phyloP scores from a whole-genome alignment of 495 filamentous ascomycete genomes.

The Cetradonia linearis region DNA sequence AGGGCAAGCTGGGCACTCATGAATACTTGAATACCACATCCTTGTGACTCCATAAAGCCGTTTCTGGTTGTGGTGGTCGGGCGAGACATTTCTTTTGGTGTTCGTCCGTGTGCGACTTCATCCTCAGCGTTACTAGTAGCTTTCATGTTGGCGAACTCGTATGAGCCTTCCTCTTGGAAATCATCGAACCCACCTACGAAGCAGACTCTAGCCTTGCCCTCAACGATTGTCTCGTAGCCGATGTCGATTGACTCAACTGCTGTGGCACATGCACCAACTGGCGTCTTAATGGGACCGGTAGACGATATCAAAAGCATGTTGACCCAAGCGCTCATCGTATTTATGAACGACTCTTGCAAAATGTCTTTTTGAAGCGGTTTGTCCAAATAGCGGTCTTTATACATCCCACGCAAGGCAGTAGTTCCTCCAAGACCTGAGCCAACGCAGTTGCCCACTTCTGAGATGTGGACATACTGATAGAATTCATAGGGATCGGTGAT shows the following conservation, averaged over 20 bases:
- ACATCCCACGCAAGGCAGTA: conserved; percentile 87
- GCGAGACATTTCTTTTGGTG: conserved; percentile 93
- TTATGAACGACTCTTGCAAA: conserved; percentile 98
- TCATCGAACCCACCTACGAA: conserved; percentile 98
- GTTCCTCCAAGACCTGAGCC: conserved; percentile 96
- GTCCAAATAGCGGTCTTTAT: conserved; percentile 93
- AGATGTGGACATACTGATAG: conserved; percentile 98
- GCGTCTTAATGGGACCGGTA: conserved; percentile 96
- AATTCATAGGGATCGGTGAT: conserved; percentile 99
- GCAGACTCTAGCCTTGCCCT: conserved; percentile 93
- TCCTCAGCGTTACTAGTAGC: conserved; percentile 95
- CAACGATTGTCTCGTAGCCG: conserved; percentile 93
- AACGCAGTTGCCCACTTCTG: conserved; percentile 95
- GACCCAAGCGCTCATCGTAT: conserved; percentile 98
- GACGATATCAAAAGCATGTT: conserved; percentile 98
- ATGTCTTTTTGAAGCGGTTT: conserved; percentile 99
- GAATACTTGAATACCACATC: conserved; percentile 95
- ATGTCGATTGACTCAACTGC: conserved; percentile 96
- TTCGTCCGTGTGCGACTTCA: conserved; percentile 89
- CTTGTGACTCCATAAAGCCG: conserved; percentile 99
- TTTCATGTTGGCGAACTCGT: conserved; percentile 99
- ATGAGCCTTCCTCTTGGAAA: conserved; percentile 98
- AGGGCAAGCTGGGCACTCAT: conserved; percentile 94
- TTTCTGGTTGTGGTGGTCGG: conserved; percentile 93
- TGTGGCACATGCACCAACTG: conserved; percentile 94